phyloP scores from a whole-genome alignment of 1,284 basidiomycete genomes.

The Crocinoboletus sp. region DNA sequence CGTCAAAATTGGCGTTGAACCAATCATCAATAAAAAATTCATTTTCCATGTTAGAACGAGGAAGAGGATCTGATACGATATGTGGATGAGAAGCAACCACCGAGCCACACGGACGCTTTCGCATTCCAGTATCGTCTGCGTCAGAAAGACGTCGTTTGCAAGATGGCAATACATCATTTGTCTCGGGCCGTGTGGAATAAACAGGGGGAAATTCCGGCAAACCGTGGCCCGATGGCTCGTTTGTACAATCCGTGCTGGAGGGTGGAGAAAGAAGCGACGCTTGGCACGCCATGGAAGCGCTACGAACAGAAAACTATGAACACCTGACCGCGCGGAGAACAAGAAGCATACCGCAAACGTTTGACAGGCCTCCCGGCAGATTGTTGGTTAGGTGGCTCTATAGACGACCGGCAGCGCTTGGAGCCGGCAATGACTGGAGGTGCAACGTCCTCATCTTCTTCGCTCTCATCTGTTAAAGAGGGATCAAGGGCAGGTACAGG shows the following conservation, averaged over 20 bases:
- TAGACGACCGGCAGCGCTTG: constrained; percentile 20
- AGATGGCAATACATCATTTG: not conserved
- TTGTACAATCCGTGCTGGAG: constrained; percentile 10
- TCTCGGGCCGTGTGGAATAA: not conserved
- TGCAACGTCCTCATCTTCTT: constrained; percentile 8
- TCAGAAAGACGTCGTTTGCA: constrained; percentile 36
- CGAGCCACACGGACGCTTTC: constrained; percentile 25
- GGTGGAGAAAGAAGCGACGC: constrained; percentile 20
- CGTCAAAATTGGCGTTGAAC: constrained; percentile 22
- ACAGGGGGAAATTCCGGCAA: not conserved
- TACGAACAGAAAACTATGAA: not conserved
- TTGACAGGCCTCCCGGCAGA: constrained; percentile 15
- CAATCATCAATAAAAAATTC: constrained; percentile 27
- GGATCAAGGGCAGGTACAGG: constrained; percentile 5
- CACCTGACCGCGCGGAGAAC: fast-evolving
- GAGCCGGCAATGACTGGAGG: constrained; percentile 18
- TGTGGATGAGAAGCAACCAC: constrained; percentile 18
- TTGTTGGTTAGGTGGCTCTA: not conserved
- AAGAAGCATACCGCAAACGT: constrained; percentile 23
- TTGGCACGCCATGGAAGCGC: not conserved
- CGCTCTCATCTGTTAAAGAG: constrained; percentile 8
- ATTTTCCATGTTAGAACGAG: constrained; percentile 8
- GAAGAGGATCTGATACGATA: constrained; percentile 28
- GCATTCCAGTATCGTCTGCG: constrained; percentile 6
- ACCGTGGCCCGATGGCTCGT: not conserved